Conservation (phyloP, 345 rosid genomes). For the Rhodomyrtus tomentosa region DNA sequence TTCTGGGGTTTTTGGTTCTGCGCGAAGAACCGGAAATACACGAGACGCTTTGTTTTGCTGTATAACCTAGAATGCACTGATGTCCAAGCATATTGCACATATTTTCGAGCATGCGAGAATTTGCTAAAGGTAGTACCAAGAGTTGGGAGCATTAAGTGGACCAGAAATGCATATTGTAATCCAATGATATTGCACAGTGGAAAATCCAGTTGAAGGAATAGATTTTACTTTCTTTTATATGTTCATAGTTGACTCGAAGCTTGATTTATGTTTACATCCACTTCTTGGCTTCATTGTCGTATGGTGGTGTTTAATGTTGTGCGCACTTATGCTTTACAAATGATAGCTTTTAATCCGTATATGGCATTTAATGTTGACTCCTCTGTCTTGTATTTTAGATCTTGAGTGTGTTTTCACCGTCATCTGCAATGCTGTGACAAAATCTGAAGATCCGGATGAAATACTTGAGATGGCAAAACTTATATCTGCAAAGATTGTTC, state of each 20-base stretch:
- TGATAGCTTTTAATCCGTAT: neutral
- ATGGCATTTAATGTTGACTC: neutral
- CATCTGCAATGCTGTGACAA: constrained; percentile 78
- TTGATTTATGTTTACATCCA: neutral
- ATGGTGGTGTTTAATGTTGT: neutral
- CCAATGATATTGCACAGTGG: neutral
- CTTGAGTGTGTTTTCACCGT: constrained; percentile 92
- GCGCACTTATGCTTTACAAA: neutral
- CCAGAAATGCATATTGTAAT: neutral
- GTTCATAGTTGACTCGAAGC: neutral
- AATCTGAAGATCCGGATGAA: constrained; percentile 45
- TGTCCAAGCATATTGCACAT: neutral
- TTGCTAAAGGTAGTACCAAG: neutral
- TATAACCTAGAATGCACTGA: neutral
- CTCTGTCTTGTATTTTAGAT: constrained; percentile 30
- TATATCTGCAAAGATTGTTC: constrained; percentile 61
- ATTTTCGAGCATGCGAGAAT: neutral
- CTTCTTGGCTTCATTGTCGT: neutral
- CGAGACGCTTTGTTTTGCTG: neutral
- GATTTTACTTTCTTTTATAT: neutral
- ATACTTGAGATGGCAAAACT: constrained; percentile 69
- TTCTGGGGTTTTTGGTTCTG: neutral
- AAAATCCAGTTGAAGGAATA: neutral
- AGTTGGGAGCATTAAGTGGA: neutral
- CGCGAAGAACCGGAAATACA: neutral